Base-by-base conservation (phyloP, 2,329 filamentous ascomycete genomes). In the Fusarium penzigii region DNA sequence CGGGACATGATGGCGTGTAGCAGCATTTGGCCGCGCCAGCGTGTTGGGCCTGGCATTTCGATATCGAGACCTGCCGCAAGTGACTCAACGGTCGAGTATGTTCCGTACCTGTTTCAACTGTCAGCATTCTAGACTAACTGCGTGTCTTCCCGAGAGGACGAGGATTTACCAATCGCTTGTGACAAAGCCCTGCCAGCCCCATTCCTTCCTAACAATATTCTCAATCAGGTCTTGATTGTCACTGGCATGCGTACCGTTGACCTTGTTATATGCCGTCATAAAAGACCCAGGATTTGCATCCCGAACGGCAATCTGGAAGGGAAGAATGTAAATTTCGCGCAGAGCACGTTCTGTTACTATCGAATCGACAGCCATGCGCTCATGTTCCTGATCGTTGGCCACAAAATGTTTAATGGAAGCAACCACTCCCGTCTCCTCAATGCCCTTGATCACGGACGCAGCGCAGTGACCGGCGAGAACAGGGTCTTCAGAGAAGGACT, bases 281-380 rank as follows among this genome's bases (percentile, higher is more conserved):
- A 50, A 50, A 0, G 48, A 49, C 6, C 47, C 47, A 11, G 47
- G 47, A 11, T 44, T 44, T n/a, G 47, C 47, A 40, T 49, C 47
- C 25, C 47, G 12, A 11, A 49, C 47, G 12, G 42, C 34, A 6
- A 49, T 49, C 17, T 49, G 47, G 9, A 49, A 49, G 1, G 47
- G 41, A 10, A 49, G 17, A 7, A 39, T 13, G 34, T 48, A 48
- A 4, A 48, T 48, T 13, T 48, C 46, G 6, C 46, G 46, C 17
- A 48, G 46, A 5, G 46, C 46, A 6, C 46, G 32, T 20, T 48
- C 46, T 2, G 46, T 48, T 12, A 42, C 32, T 2, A 48, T 9
- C 12, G 29, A 44, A 17, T 43, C 46, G 17, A 48, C 46, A 2
- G 46, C 39, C 46, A 48, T 48, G 4, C 46, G 40, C 40, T 48